Base-by-base conservation (phyloP, 2,329 filamentous ascomycete genomes). In the Ophiosphaerella herpotricha region DNA sequence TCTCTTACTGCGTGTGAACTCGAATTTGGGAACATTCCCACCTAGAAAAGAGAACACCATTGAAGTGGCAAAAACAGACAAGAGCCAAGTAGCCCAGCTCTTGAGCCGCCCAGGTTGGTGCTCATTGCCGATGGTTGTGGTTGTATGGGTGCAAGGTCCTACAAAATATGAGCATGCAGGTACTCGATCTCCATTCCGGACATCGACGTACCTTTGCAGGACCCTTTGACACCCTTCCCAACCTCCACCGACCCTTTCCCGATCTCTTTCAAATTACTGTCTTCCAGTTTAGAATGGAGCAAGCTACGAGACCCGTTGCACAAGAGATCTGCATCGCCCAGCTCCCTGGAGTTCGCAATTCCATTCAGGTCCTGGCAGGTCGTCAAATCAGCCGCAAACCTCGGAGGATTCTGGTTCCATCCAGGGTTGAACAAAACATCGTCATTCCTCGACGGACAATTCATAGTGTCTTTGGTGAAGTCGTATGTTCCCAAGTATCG, bases 101-200 rank as follows among this genome's bases (percentile, higher is more conserved):
- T 45, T 43, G 21, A 57, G 45, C 54, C 50, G 36, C 36, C 50
- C 48, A 58, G 50, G 50, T 53, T 38, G 57, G 52, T 58, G 33
- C 56, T 67, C 57, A 39, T 47, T 34, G 46, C 41, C 55, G 55
- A 52, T 41, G 39, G 52, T 46, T 35, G 47, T 41, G 50, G 39
- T 61, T 63, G 60, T 61, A 59, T 52, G 60, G 63, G 63, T 66
- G 64, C 58, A 66, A 61, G 61, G 58, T 66, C 60, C 64, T 67
- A 24, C 11, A 23, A 5, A 36, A 45, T 39, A 50, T 63, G 48
- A 61, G 51, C 46, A 45, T 39, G 35, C 31, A 23, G 11, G 21
- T 21, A 23, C 34, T 48, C 38, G 12, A 13, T 23, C 16, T 48
- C 43, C 7, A 1, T 24, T 34, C 24, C 16, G 21, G 18, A 33